Evolutionary conservation across 2,329 filamentous ascomycete genomes (phyloP), one percentile per base, ranked within the genome.

Genomic region (Davidsoniella eucalypti): DNA sequence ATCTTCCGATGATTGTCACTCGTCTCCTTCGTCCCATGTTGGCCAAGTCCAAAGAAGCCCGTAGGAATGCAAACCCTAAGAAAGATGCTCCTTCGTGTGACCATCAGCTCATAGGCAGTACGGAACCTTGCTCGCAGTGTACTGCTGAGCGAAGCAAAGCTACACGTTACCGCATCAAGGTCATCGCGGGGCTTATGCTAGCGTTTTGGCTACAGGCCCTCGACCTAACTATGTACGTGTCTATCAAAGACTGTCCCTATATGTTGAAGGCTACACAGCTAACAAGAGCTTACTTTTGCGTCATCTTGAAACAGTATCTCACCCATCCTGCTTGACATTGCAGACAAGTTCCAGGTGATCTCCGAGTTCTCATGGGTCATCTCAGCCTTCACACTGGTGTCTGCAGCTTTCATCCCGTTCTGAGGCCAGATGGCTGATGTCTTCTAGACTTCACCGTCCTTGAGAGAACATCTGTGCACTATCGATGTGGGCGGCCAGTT

Each of bases 321-420:
- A 0, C 76, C 71, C 55, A 83, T 84, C 44, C 79, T 79, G 2
- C 67, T 71, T 0, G 75, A 83, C 58, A 84, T 84, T 60, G 71
- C 69, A 53, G 60, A 76, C 57, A 59, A 76, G 4, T 68, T 72
- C 16, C 72, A 49, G 8, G 47, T 39, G 5, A 18, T 17, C n/a
- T 18, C 47, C n/a, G 38, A 80, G 56, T 67, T 81, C 2, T 82
- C 80, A 58, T 83, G 78, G 78, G 80, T 85, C 57, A 73, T 83
- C 16, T 79, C 80, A 0, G 69, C 78, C 5, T 84, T 82, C 61
- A 83, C 78, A 48, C 65, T 85, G 12, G 80, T 78, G 0, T 75
- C 76, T 0, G 78, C 80, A 1, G 73, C 78, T 1, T 83, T 82
- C 55, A 77, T 83, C 7, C 79, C 79, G 3, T 72, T 75, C 48